phyloP scores from a whole-genome alignment of 768 basidiomycete species.

The Agaricus bisporus region DNA sequence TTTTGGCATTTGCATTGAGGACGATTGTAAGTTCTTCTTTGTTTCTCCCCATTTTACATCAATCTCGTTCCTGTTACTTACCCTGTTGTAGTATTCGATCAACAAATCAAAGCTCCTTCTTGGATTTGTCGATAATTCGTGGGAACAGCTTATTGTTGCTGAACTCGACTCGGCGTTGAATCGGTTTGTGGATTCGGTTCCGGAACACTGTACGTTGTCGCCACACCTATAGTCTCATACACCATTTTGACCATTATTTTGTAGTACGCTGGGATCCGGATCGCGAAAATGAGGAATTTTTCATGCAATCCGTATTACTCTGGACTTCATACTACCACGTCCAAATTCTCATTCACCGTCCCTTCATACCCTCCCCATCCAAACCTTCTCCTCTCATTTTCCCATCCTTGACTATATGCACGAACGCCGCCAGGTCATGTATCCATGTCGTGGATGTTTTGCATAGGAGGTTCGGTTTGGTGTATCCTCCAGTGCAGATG shows the following conservation, averaged over 20 bases:
- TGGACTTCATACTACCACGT: slow-evolving; percentile 47
- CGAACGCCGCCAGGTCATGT: slow-evolving; percentile 75
- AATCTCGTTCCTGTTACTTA: neutral
- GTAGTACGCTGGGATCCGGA: slow-evolving; percentile 51
- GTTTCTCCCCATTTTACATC: neutral
- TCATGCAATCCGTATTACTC: slow-evolving; percentile 59
- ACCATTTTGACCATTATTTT: neutral
- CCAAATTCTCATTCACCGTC: slow-evolving; percentile 72
- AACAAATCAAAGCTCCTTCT: slow-evolving; percentile 64
- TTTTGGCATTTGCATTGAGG: slow-evolving; percentile 56
- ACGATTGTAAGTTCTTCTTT: slow-evolving; percentile 48
- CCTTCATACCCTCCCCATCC: slow-evolving; percentile 62
- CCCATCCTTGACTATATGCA: slow-evolving; percentile 71
- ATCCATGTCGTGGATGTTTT: slow-evolving; percentile 71
- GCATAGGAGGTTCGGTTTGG: slow-evolving; percentile 26
- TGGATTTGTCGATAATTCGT: slow-evolving; percentile 54
- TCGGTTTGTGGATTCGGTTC: slow-evolving; percentile 63
- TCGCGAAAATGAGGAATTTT: slow-evolving; percentile 34
- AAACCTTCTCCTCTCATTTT: slow-evolving; percentile 43
- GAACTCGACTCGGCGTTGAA: slow-evolving; percentile 70
- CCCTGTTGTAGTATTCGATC: slow-evolving; percentile 64
- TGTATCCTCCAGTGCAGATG: slow-evolving; percentile 32
- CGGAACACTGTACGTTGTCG: slow-evolving; percentile 43
- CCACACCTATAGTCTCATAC: neutral
- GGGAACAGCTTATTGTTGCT: slow-evolving; percentile 66